Conservation (phyloP, 2,329 filamentous ascomycete species). For the Pyrenochaeta sp. region DNA sequence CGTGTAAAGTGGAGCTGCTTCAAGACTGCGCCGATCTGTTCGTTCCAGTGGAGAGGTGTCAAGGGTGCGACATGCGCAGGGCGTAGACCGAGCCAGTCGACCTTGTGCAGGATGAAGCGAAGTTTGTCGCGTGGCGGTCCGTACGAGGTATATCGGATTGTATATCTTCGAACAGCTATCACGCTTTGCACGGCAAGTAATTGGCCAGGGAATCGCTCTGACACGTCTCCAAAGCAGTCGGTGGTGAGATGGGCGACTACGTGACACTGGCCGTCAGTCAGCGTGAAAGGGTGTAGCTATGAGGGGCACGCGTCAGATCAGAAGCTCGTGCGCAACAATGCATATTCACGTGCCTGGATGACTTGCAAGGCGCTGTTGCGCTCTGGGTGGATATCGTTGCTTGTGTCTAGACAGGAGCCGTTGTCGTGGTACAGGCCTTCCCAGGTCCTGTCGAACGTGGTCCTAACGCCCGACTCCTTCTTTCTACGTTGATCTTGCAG, state of each 20-base stretch:
- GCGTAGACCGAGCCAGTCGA: slow-evolving; percentile 21
- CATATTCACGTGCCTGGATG: slow-evolving; percentile 26
- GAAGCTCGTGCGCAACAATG: not conserved
- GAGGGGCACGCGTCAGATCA: slow-evolving; percentile 2
- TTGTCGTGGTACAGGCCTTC: slow-evolving; percentile 43
- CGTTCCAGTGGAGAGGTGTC: slow-evolving; percentile 12
- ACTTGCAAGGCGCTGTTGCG: slow-evolving; percentile 28
- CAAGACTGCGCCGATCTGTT: slow-evolving; percentile 9
- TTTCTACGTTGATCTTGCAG: slow-evolving; percentile 19
- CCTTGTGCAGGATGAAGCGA: slow-evolving; percentile 27
- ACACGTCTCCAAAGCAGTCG: slow-evolving; percentile 17
- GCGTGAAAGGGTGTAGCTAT: slow-evolving; percentile 27
- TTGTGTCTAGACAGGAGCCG: slow-evolving; percentile 44
- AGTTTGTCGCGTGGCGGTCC: slow-evolving; percentile 32
- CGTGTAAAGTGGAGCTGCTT: slow-evolving; percentile 21
- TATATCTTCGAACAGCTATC: slow-evolving; percentile 33
- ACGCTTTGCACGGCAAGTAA: slow-evolving; percentile 6
- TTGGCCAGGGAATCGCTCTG: slow-evolving; percentile 2
- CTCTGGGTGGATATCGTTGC: slow-evolving; percentile 14
- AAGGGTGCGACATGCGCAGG: not conserved
- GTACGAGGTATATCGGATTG: slow-evolving; percentile 36
- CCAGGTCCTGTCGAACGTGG: slow-evolving; percentile 22
- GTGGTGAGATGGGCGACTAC: slow-evolving; percentile 26
- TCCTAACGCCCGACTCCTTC: slow-evolving; percentile 10
- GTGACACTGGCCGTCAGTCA: slow-evolving; percentile 39